A percentile compares a stretch with the other conserved stretches of the same genome.
Conservation (phyloP, 2,329 filamentous ascomycete genomes). For the Cercospora sp. region DNA sequence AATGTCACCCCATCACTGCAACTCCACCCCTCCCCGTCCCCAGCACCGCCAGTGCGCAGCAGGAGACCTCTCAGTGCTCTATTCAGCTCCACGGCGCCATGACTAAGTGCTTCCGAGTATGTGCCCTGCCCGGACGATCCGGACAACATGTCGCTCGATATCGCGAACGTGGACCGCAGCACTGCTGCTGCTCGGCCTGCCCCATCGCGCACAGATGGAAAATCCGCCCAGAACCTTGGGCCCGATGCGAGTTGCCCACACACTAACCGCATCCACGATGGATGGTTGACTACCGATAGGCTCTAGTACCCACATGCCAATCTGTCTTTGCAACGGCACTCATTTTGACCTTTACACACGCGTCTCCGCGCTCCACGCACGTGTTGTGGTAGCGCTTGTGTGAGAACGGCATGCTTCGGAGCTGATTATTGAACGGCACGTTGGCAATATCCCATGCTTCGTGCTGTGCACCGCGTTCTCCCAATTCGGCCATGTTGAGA, state of each 20-base stretch:
- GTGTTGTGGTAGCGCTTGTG: conserved; percentile 8
- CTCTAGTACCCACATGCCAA: conserved; percentile 14
- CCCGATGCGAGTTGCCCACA: conserved; percentile 10
- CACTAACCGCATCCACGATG: neutral
- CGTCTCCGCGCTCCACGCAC: conserved; percentile 13
- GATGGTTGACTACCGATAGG: conserved; percentile 18
- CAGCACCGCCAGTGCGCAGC: neutral
- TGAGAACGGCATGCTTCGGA: neutral
- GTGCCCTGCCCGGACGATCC: neutral
- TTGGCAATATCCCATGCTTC: neutral
- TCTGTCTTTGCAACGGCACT: conserved; percentile 7
- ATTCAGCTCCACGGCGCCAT: neutral
- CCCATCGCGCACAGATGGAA: neutral
- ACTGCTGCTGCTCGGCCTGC: neutral
- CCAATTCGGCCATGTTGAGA: neutral
- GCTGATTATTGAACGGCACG: neutral
- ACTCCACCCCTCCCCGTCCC: neutral
- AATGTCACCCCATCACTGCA: conserved; percentile 5
- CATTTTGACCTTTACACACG: neutral
- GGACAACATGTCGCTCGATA: neutral
- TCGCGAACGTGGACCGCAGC: neutral
- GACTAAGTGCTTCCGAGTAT: neutral
- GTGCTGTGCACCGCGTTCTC: neutral
- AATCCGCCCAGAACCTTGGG: conserved; percentile 1
- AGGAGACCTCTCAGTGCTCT: neutral